These are phyloP conservation scores for Hyaloscypha variabilis DNA, from an alignment of 495 filamentous ascomycete species.

Conservation along the genomic window DNA sequence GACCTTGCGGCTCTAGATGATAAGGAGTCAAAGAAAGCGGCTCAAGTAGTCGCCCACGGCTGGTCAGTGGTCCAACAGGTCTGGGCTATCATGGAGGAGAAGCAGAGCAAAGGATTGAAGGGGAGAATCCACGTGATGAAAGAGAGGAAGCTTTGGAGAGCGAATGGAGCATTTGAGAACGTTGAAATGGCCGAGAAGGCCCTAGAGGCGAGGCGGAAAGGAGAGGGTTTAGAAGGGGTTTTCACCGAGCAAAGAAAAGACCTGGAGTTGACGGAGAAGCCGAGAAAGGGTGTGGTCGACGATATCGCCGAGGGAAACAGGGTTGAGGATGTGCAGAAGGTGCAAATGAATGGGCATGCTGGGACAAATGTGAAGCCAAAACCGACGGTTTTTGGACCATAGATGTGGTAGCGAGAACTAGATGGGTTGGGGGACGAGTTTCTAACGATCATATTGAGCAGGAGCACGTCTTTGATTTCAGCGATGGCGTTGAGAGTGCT, in stretches of 20 bases:
- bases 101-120: conserved; percentile 35
- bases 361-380: conserved; percentile 13
- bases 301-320: conserved; percentile 27
- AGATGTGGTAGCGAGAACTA: neutral
- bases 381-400: neutral
- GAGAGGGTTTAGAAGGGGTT: conserved; percentile 33
- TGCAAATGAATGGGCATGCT: conserved; percentile 27
- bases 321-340: conserved; percentile 24
- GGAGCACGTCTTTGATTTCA: neutral
- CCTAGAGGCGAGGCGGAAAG: conserved; percentile 40
- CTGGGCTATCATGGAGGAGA: conserved; percentile 42
- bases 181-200: conserved; percentile 43
- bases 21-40: conserved; percentile 30
- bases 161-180: conserved; percentile 47
- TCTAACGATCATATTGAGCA: neutral
- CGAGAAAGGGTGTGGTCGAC: conserved; percentile 28
- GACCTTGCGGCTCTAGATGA: conserved; percentile 38
- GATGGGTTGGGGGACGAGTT: neutral
- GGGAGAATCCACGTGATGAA: conserved; percentile 32
- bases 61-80: conserved; percentile 48
- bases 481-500: conserved; percentile 1
- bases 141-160: conserved; percentile 35
- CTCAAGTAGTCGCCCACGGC: conserved; percentile 37
- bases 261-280: conserved; percentile 22
- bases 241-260: conserved; percentile 20